Conservation (phyloP, 345 rosid genomes). For the Clarkia xantiana region DNA sequence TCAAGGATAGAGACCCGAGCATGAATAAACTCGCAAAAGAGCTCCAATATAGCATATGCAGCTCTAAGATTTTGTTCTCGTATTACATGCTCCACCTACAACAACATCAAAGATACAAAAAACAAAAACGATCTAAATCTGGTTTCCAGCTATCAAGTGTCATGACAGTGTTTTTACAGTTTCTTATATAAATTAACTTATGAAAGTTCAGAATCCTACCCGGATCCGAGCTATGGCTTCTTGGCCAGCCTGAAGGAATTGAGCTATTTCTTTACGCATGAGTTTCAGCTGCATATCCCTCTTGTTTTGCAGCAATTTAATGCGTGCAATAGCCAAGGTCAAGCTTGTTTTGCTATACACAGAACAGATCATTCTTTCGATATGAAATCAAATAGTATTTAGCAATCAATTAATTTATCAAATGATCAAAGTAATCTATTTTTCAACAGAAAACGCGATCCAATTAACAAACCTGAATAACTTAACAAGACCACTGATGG, state of each 20-base stretch:
- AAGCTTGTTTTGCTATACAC: constrained; percentile 73
- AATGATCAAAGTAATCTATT: background rate
- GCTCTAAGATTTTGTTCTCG: constrained; percentile 73
- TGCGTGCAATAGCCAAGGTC: constrained; percentile 62
- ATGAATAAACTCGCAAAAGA: constrained; percentile 81
- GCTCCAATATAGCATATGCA: constrained; percentile 78
- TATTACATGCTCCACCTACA: constrained; percentile 89
- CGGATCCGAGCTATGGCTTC: constrained; percentile 91
- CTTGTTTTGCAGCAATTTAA: constrained; percentile 79
- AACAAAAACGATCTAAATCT: background rate
- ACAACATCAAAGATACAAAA: constrained; percentile 7
- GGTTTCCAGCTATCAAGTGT: background rate
- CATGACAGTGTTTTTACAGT: background rate
- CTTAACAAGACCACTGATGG: background rate
- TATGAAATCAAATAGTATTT: background rate
- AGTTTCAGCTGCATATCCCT: constrained; percentile 80
- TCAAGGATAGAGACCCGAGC: constrained; percentile 83
- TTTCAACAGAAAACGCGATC: background rate
- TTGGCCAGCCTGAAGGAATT: constrained; percentile 83
- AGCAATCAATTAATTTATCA: background rate
- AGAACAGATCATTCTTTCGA: background rate
- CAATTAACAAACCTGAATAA: background rate
- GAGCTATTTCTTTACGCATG: constrained; percentile 92
- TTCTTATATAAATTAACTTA: background rate
- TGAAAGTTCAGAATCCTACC: constrained; percentile 19